Evolutionary conservation across 176 grass and related monocot genomes (phyloP).

Genomic region (Zea mays): Zm-B73-REFERENCE-NAM-5.0 NC_050102.1:167414001-167414500

Average conservation of each 20-base stretch:
- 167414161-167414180: constrained; percentile 53
- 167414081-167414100: constrained; percentile 48
- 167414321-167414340: no score
- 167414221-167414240: not conserved
- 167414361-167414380: no score
- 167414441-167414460: no score
- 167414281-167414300: no score
- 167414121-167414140: constrained; percentile 54
- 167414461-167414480: constrained; percentile 1
- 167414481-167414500: constrained; percentile 44
- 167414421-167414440: no score
- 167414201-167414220: not conserved
- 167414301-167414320: no score
- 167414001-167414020: constrained; percentile 62
- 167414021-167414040: constrained; percentile 46
- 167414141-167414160: constrained; percentile 62
- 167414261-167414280: no score
- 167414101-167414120: constrained; percentile 52
- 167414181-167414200: constrained; percentile 45
- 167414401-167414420: no score
- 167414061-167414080: constrained; percentile 66
- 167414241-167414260: no score
- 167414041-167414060: constrained; percentile 63
- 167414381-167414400: no score
- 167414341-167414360: no score